Conservation (phyloP, 164 flowering plant genomes). For the Liquidambar formosana region DNA sequence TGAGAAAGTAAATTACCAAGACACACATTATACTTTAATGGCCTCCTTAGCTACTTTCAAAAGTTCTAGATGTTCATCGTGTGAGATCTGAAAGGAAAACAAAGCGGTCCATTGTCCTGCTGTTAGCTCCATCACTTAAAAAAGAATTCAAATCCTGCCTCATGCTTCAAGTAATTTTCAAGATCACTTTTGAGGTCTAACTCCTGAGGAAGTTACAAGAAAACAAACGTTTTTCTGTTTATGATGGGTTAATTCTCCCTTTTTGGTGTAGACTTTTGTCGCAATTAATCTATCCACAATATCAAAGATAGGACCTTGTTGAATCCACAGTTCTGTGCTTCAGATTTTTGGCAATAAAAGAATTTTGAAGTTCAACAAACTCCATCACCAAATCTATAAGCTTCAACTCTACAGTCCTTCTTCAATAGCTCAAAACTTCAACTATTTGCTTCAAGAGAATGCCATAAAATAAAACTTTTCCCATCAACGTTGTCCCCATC, state of each 20-base stretch:
- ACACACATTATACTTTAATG: not conserved
- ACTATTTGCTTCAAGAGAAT: not conserved
- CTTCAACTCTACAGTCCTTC: not conserved
- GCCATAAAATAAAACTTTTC: not conserved
- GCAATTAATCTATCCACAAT: not conserved
- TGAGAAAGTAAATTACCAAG: not conserved
- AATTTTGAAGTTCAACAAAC: not conserved
- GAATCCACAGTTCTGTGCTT: not conserved
- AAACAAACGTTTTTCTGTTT: too few species aligned
- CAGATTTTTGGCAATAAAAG: not conserved
- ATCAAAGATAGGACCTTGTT: not conserved
- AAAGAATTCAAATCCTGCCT: not conserved
- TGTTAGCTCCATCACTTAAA: not conserved
- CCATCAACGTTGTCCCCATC: not conserved
- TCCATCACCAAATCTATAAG: conserved; percentile 1
- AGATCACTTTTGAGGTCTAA: too few species aligned
- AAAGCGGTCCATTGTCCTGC: too few species aligned
- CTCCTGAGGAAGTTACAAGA: too few species aligned
- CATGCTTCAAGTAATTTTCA: conserved; percentile 3
- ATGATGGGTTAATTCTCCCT: too few species aligned
- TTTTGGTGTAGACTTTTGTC: not conserved
- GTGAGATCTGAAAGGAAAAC: too few species aligned
- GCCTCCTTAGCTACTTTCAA: not conserved
- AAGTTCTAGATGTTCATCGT: too few species aligned
- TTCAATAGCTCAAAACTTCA: not conserved